Evolutionary conservation across 768 basidiomycete species (phyloP).

Genomic region (Lentinula edodes): DNA sequence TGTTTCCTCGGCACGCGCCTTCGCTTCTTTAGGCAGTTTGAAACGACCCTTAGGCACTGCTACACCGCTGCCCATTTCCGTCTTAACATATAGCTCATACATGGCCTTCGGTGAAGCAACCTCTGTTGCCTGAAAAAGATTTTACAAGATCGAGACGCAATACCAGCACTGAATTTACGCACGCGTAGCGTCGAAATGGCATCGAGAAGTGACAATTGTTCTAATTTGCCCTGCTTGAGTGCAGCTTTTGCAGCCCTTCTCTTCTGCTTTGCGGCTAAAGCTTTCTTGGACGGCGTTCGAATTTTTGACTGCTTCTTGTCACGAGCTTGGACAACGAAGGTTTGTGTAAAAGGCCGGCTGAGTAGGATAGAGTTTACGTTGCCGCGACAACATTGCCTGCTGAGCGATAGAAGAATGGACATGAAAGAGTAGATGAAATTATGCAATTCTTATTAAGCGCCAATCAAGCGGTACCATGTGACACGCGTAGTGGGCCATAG

Average conservation of each 20-base stretch:
- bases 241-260: slow-evolving; percentile 50
- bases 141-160: slow-evolving; percentile 2
- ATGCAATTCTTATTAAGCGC: background rate
- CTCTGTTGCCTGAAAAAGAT: slow-evolving; percentile 64
- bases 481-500: no score
- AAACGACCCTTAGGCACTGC: slow-evolving; percentile 89
- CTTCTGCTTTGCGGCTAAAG: slow-evolving; percentile 57
- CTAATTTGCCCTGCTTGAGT: slow-evolving; percentile 53
- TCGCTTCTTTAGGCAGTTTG: slow-evolving; percentile 77
- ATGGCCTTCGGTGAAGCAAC: slow-evolving; percentile 70
- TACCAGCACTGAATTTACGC: slow-evolving; percentile 1
- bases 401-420: background rate
- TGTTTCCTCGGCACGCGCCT: slow-evolving; percentile 60
- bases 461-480: background rate
- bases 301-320: slow-evolving; percentile 45
- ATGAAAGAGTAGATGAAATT: background rate
- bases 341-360: slow-evolving; percentile 49
- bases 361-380: background rate
- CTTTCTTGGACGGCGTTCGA: slow-evolving; percentile 63
- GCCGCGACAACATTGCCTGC: background rate
- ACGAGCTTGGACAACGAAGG: slow-evolving; percentile 38
- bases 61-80: slow-evolving; percentile 70
- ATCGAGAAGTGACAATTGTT: slow-evolving; percentile 60
- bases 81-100: slow-evolving; percentile 78
- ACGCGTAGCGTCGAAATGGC: slow-evolving; percentile 72